Percentiles rank a stretch among this genome's conserved stretches.
Conservation (phyloP, 2,329 filamentous ascomycete species). For the Diaporthe sp. region DNA sequence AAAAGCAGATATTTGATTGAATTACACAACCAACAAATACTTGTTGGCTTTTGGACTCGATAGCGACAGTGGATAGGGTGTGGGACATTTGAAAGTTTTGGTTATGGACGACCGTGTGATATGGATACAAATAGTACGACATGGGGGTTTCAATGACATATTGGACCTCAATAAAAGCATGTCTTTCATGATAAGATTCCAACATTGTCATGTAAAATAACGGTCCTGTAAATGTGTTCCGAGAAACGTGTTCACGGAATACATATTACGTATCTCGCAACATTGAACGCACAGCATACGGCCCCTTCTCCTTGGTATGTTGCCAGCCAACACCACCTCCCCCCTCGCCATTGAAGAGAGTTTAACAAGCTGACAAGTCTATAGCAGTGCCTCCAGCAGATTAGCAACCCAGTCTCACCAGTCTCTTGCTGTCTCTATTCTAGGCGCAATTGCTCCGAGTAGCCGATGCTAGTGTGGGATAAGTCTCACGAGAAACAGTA, state of each 20-base stretch:
- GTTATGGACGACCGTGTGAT: not conserved
- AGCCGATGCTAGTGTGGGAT: not conserved
- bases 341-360: not conserved
- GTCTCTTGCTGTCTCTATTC: not conserved
- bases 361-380: not conserved
- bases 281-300: not conserved
- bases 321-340: not conserved
- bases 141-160: not conserved
- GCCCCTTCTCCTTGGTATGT: not conserved
- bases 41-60: not conserved
- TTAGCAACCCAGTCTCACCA: not conserved
- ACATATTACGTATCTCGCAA: not conserved
- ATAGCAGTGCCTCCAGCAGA: not conserved
- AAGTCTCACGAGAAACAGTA: constrained; percentile 6
- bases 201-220: not conserved
- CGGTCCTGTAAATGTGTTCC: not conserved
- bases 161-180: not conserved
- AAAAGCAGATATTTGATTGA: not conserved
- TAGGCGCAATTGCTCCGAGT: not conserved
- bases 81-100: no score
- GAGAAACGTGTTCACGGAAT: not conserved
- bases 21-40: not conserved
- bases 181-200: not conserved
- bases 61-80: no score
- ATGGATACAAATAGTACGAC: not conserved